Base-by-base conservation (phyloP, 2,329 filamentous ascomycete species). In the Claviceps pusilla region DNA sequence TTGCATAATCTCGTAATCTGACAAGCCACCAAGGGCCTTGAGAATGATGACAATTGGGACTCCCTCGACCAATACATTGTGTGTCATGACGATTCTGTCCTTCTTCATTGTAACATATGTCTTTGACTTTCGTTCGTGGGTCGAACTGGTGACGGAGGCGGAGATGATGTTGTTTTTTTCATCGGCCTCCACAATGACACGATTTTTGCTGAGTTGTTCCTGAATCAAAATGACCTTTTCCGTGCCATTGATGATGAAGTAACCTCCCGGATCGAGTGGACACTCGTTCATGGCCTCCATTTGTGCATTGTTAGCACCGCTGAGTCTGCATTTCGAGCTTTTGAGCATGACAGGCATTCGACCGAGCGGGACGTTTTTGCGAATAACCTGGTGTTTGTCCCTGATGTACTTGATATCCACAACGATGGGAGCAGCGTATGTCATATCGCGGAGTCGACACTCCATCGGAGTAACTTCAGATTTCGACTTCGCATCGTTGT, bases 221-320 rank as follows among this genome's bases (percentile, higher is more conserved):
- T 98, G 93, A 14, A 98, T 94, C 47, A 98, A 74, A 65, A 98
- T 98, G 61, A 98, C 93, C 74, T 98, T 98, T 69, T 98, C 93
- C 24, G 94, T 96, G 49, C 93, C 93, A 63, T 91, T 89, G 60
- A 97, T 89, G 64, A 98, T 93, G 64, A 98, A 98, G 69, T 98
- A 98, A 52, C 93, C 93, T 58, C 93, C 93, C 0, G 94, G 93
- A 65, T 98, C 93, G 45, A 98, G 76, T 14, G 93, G 89, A 64
- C 93, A 98, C 71, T 98, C 93, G 64, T 95, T 93, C 76, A 97
- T 84, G 50, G 84, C 73, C 57, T 89, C 88, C 90, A 97, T 95
- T 64, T 95, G 79, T 16, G 82, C 77, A 60, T 96, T 93, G 53
- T 83, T 87, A 63, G 90, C 91, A 55, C 86, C 85, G 56, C 82